Percentiles rank a stretch among this genome's conserved stretches.
Conservation (phyloP, 1,284 basidiomycete species). For the Trametes polyzona region DNA sequence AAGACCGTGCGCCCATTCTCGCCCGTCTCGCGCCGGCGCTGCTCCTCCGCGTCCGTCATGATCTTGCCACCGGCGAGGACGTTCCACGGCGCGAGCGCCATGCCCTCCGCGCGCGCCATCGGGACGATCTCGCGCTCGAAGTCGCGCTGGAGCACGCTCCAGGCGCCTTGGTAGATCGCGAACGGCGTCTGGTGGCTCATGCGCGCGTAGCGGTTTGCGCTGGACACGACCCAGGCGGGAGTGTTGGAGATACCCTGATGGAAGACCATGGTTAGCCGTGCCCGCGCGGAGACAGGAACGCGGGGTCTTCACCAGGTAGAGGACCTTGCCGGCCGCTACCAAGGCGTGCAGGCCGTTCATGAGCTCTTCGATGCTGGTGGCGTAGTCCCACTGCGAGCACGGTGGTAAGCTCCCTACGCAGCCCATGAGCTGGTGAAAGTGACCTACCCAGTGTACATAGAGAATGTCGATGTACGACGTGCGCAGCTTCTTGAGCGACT, state of each 20-base stretch:
- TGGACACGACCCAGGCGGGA: constrained; percentile 58
- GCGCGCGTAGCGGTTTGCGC: constrained; percentile 55
- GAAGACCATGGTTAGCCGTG: no score
- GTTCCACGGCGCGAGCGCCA: constrained; percentile 2
- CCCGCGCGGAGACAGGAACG: neutral
- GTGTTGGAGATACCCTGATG: constrained; percentile 43
- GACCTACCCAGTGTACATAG: neutral
- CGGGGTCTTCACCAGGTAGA: constrained; percentile 44
- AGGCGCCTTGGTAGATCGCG: constrained; percentile 58
- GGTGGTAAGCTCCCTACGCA: constrained; percentile 38
- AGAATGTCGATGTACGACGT: constrained; percentile 54
- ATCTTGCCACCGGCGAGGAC: constrained; percentile 28
- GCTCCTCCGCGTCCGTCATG: constrained; percentile 31
- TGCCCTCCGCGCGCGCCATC: neutral
- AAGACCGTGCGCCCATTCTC: constrained; percentile 25
- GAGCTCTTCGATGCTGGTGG: constrained; percentile 46
- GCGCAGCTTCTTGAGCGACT: constrained; percentile 55
- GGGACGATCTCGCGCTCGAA: neutral
- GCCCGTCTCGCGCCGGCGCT: constrained; percentile 21
- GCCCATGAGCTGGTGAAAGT: neutral
- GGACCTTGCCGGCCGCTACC: constrained; percentile 44
- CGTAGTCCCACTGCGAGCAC: constrained; percentile 38
- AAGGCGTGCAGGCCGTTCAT: constrained; percentile 51
- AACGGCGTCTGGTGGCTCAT: constrained; percentile 53
- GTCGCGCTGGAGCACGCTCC: constrained; percentile 43